Evolutionary conservation across 208 protist genomes (phyloP), one percentile per base, ranked within the genome.

Genomic region (Acanthamoeba triangularis): DNA sequence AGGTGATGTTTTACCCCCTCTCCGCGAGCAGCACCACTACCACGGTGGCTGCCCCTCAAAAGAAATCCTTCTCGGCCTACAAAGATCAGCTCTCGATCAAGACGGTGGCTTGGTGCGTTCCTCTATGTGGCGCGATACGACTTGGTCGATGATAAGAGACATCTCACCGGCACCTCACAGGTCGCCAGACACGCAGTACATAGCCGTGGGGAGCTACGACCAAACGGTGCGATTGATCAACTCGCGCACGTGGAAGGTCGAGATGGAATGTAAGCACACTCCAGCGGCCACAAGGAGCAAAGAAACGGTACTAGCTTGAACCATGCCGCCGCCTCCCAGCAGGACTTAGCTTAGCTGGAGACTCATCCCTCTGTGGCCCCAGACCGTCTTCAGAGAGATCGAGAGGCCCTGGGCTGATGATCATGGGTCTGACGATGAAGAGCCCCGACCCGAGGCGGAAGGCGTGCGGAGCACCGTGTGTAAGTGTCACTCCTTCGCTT

Each of bases 121-220:
- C 30, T 30, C n/a, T 25, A 4, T 72, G 2, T 49, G 44, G 10
- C 13, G 44, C 10, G 44, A 14, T 49, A 13, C 44, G 44, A 49
- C 11, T 49, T 13, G 11, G 44, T 49, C 14, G 44, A 16, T 49
- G 44, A 13, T 49, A 0, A 49, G 44, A 47, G 44, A 13, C 13
- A 49, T 1, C 44, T 0, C 44, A 49, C 61, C 11, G 25, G 16
- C 28, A 23, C 14, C 28, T 67, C 61, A 67, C 30, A 74, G 85
- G 85, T 92, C 85, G 18, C 52, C 56, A n/a, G 85, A 92, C 35
- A 92, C 85, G 25, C 85, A 92, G 52, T 92, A 92, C 85, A 65
- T 92, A 28, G 85, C 85, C 11, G 56, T 92, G n/a, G 85, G 85
- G 25, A 92, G 85, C 85, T 92, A 92, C 85, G 85, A 92, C 28